Evolutionary conservation across 2,329 filamentous ascomycete genomes (phyloP), one percentile per base, ranked within the genome.

Genomic region (Claviceps digitariae): DNA sequence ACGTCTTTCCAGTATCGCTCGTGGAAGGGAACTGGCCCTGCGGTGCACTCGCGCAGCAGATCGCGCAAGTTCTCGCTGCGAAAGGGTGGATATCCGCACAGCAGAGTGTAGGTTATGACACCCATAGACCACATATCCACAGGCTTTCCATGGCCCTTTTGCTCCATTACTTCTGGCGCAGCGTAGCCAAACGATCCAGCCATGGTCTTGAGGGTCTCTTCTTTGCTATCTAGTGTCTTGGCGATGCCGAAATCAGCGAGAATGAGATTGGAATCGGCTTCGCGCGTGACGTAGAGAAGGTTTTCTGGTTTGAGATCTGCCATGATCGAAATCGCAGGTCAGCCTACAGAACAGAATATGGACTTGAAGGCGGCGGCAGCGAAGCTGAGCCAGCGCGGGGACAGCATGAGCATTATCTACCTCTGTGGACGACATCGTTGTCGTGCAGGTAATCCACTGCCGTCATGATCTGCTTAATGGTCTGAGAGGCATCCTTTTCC

Each of bases 121-220:
- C 93, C 93, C 71, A 98, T 79, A 3, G 93, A 97, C 93, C 93
- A 98, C 88, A 98, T 95, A 67, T 98, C 93, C 36, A 97, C 93
- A 4, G 93, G 89, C 71, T 97, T 98, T 67, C 93, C 93, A 67
- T 98, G 94, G 21, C 93, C 93, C 65, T 88, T 84, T 76, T 96
- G 96, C 59, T 95, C 77, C 93, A 98, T 98, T 55, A 98, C 90
- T 69, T 98, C 93, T 9, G 93, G 93, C 1, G 93, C 93, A 21
- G 93, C 93, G 64, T 98, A 98, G 52, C 93, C 93, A 66, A 98
- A 97, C 0, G 93, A 97, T 45, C 93, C 93, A 45, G 93, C 93
- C 93, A 98, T 98, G 51, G 90, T 97, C 60, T 90, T 97, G 58
- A 98, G 80, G 46, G 95, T 88, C 64, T 95, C 90, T 59, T 90